These are phyloP conservation scores for Cerioporus squamosus DNA, from an alignment of 1,284 basidiomycete genomes.

Conservation along the genomic window DNA sequence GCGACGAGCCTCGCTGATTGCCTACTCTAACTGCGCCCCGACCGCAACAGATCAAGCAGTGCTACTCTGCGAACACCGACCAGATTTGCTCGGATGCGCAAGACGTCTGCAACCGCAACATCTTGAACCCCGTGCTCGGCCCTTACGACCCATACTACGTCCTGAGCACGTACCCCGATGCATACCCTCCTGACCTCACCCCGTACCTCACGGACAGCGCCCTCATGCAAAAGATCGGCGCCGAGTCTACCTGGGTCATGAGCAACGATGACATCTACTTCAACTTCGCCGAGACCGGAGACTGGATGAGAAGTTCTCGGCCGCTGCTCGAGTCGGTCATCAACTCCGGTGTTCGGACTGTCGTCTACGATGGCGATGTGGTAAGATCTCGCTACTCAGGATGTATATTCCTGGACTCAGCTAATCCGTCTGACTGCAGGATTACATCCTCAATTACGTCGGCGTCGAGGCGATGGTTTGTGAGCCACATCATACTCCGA, in stretches of 20 bases:
- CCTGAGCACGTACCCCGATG: constrained; percentile 49
- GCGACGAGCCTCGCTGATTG: neutral
- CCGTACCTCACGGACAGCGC: constrained; percentile 42
- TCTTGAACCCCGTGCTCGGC: constrained; percentile 54
- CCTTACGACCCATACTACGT: constrained; percentile 58
- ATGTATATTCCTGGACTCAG: neutral
- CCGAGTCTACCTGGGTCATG: constrained; percentile 51
- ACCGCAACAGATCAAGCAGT: constrained; percentile 48
- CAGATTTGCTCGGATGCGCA: constrained; percentile 58
- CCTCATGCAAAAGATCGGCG: constrained; percentile 49
- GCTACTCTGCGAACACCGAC: constrained; percentile 51
- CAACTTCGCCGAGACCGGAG: constrained; percentile 62
- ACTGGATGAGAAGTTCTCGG: constrained; percentile 66
- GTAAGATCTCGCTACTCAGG: constrained; percentile 35
- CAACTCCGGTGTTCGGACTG: constrained; percentile 57
- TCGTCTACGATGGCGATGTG: constrained; percentile 61
- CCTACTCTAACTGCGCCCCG: neutral
- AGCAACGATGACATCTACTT: constrained; percentile 51
- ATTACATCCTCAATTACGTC: constrained; percentile 62
- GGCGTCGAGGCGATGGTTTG: constrained; percentile 66
- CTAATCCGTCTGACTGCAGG: constrained; percentile 28
- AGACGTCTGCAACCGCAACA: constrained; percentile 55
- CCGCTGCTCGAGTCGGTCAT: constrained; percentile 62
- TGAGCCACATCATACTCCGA: neutral
- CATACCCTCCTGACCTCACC: constrained; percentile 57